Base-by-base conservation (phyloP, 2,329 filamentous ascomycete species). In the Fusarium lateritium region DNA sequence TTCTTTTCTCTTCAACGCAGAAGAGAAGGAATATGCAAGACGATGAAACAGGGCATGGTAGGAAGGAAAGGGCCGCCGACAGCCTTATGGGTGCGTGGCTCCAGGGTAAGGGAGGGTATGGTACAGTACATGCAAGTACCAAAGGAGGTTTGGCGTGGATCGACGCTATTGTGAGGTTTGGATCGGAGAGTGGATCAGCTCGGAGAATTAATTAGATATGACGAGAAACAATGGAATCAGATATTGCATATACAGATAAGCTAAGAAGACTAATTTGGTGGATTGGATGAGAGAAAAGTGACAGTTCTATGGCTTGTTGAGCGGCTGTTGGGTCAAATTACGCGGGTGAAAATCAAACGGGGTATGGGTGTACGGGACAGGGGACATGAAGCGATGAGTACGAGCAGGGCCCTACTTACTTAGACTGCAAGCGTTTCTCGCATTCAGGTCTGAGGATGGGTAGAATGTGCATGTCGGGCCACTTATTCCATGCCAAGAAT, bases 91-190 rank as follows among this genome's bases (percentile, higher is more conserved):
- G 42, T 49, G 55, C 33, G 42, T 13, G 42, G 47, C 21, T 42
- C 21, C 7, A 28, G 21, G 33, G 28, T 44, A 44, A 24, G 44
- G 19, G 19, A 19, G 19, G 19, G 19, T 19, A 19, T 19, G 19
- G 19, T 19, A 19, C 19, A 19, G 56, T 53, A 43, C 28, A 38
- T 21, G 33, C 10, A 38, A 50, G 46, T 36, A 46, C 26, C 17
- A 31, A 47, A n/a, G 24, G 51, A 47, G 26, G 47, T 51, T 60
- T 54, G 24, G n/a, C 21, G 31, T 40, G 44, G 63, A 67, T 67
- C 65, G 63, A 67, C 63, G 65, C 63, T 67, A 67, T 67, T 53
- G 39, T 33, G 26, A 63, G 17, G 44, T n/a, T 55, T 56, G 47
- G 39, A 42, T 44, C 31, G 38, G 28, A 55, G 50, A 60, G 65